Conservation (phyloP, 2,329 filamentous ascomycete genomes). For the Aureobasidium melanogenum region DNA sequence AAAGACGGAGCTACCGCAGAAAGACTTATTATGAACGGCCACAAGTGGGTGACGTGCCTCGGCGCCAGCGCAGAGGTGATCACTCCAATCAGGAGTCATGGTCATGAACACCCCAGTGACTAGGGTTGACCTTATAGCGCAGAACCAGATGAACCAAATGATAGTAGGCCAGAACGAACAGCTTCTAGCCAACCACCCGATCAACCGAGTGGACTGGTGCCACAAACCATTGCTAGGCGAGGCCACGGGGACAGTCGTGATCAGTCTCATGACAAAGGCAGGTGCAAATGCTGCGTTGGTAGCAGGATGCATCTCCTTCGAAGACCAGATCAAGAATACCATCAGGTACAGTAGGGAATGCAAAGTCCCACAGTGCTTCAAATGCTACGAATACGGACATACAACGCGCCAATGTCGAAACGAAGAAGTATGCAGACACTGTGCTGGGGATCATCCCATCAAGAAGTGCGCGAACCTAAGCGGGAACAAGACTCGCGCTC, state of each 20-base stretch:
- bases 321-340: neutral
- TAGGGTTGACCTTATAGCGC: neutral
- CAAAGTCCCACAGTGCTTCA: neutral
- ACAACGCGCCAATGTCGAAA: slow-evolving; percentile 1
- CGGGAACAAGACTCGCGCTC: neutral
- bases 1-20: neutral
- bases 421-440: neutral
- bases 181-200: no score
- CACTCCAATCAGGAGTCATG: no score
- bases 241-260: neutral
- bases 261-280: neutral
- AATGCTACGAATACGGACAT: neutral
- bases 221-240: neutral
- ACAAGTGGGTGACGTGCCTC: no score
- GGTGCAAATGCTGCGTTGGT: neutral
- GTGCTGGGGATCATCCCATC: neutral
- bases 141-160: no score
- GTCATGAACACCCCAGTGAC: neutral
- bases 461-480: neutral
- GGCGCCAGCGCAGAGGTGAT: no score
- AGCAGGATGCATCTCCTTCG: neutral
- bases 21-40: neutral
- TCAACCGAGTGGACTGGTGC: no score
- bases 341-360: neutral
- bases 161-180: no score